Evolutionary conservation across 257 asterid genomes (phyloP), one percentile per base, ranked within the genome.

Genomic region (Capsicum chinense): DNA sequence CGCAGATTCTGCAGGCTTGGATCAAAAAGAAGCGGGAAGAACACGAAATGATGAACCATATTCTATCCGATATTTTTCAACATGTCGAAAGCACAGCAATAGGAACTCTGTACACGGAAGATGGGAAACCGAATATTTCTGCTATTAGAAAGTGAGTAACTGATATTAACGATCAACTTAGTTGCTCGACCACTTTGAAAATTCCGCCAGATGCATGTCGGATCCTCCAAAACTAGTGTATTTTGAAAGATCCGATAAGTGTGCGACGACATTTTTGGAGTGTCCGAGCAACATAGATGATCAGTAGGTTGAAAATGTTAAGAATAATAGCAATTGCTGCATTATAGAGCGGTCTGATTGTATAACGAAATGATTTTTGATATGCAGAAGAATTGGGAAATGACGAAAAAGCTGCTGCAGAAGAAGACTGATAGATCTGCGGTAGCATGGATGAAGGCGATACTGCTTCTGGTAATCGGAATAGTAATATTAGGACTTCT

Each of bases 321-420:
- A 35, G 52, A 68, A 1, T 35, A 68, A 37, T 39, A 21, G 42
- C 37, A 17, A 19, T 83, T 15, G 37, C 68, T 69, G 73, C 81
- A 73, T 74, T 68, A n/a, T 33, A 66, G 47, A 64, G 16, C 2
- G 13, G 33, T 3, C 26, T 2, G 15, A 33, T 19, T 11, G 71
- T 64, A 14, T 15, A 67, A 14, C 12, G 76, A 37, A 68, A 68
- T 68, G 26, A 37, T 68, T 68, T 69, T 56, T 69, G 56, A 19
- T 84, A 7, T 82, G 86, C 93, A 93, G 97, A 86, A 88, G 87
- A 89, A 87, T 67, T 93, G 95, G 97, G 92, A 93, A 80, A 89
- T 84, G 47, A 86, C 87, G 0, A 95, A 93, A 85, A 87, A 83
- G 83, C 76, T 93, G 70, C 68, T 91, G 14, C 90, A 91, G 85